These are phyloP conservation scores for Solidago caesia DNA, from an alignment of 129 eudicot genomes.

Conservation along the genomic window DNA sequence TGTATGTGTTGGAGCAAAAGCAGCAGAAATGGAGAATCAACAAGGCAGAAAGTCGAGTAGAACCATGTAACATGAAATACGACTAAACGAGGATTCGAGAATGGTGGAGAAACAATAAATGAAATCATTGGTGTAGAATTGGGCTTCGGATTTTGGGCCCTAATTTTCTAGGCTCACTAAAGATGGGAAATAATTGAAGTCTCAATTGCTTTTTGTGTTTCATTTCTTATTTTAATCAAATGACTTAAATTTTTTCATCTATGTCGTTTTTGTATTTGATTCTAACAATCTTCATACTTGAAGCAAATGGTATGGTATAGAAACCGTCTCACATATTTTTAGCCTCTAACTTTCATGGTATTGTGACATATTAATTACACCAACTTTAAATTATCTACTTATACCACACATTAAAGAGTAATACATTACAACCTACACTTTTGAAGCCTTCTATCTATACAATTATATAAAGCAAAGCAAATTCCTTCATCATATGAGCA, in stretches of 20 bases:
- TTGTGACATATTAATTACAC: no score
- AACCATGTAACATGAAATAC: not conserved
- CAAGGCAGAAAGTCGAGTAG: not conserved
- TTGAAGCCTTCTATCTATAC: no score
- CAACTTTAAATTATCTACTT: no score
- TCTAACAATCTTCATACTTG: no score
- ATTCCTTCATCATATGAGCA: no score
- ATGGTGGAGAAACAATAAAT: constrained; percentile 11
- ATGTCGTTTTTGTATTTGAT: no score
- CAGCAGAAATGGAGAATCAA: constrained; percentile 1
- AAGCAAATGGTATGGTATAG: no score
- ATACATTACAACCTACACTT: no score
- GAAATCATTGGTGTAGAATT: not conserved
- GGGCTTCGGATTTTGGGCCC: not conserved
- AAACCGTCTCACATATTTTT: no score
- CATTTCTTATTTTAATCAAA: not conserved
- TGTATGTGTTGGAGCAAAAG: not conserved
- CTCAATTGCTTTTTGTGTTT: not conserved
- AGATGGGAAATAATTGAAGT: not conserved
- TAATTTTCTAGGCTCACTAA: not conserved
- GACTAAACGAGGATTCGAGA: constrained; percentile 29
- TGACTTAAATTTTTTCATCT: not conserved
- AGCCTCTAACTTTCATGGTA: no score
- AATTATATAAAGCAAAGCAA: no score
- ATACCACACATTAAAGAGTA: no score